phyloP scores from a whole-genome alignment of 495 filamentous ascomycete genomes.

The Podospora australis region DNA sequence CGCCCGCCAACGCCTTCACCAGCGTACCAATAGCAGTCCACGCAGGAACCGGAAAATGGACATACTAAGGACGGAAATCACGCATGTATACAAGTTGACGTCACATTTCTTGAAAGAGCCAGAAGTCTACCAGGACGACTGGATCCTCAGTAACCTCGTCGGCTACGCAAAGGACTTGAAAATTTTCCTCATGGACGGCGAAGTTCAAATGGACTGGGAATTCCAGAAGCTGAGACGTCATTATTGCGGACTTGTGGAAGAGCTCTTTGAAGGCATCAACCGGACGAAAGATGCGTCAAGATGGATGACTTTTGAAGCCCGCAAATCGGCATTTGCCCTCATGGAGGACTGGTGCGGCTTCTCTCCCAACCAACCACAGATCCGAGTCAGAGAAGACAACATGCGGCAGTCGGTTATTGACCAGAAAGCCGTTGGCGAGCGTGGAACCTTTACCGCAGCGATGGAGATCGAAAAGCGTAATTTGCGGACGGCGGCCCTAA shows the following conservation, averaged over 20 bases:
- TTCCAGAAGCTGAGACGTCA: slow-evolving; percentile 88
- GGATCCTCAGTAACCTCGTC: slow-evolving; percentile 84
- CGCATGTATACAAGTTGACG: slow-evolving; percentile 89
- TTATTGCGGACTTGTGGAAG: slow-evolving; percentile 89
- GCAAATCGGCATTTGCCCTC: slow-evolving; percentile 86
- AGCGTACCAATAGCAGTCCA: slow-evolving; percentile 68
- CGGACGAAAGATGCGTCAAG: slow-evolving; percentile 75
- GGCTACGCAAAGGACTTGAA: slow-evolving; percentile 88
- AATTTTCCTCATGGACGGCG: slow-evolving; percentile 85
- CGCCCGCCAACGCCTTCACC: slow-evolving; percentile 79
- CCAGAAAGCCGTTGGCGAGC: slow-evolving; percentile 55
- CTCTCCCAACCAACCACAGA: slow-evolving; percentile 81
- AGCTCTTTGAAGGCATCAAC: slow-evolving; percentile 86
- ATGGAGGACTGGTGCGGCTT: slow-evolving; percentile 99
- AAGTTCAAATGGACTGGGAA: slow-evolving; percentile 93
- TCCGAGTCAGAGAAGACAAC: slow-evolving; percentile 74
- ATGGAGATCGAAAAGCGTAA: slow-evolving; percentile 97
- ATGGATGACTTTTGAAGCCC: slow-evolving; percentile 93
- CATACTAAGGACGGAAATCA: slow-evolving; percentile 84
- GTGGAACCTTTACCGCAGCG: slow-evolving; percentile 69
- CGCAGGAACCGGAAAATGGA: slow-evolving; percentile 74
- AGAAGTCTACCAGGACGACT: slow-evolving; percentile 80
- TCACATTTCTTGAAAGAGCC: slow-evolving; percentile 80
- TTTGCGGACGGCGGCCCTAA: slow-evolving; percentile 80
- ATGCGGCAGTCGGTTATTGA: slow-evolving; percentile 77